Base-by-base conservation (phyloP, 2,329 filamentous ascomycete species). In the Ploettnerulaceae sp. region DNA sequence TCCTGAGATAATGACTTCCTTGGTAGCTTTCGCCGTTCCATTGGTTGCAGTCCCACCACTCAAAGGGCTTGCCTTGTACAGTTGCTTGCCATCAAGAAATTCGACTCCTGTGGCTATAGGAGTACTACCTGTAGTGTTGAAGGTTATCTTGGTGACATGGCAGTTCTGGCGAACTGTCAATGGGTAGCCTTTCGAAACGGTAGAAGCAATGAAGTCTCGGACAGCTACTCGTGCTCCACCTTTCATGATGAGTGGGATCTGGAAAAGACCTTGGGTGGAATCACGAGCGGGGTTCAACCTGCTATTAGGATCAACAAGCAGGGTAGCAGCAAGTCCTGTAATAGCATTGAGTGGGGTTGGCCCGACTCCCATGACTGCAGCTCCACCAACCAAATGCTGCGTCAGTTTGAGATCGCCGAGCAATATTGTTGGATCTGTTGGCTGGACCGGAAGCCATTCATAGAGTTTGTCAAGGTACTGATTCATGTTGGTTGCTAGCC, bases 1-100 rank as follows among this genome's bases (percentile, higher is more conserved):
- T 12, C 65, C 72, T 2, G 71, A 63, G 17, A 76, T 48, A 49
- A 76, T 73, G 33, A 75, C 70, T 39, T 55, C 49, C 18, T 62
- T 61, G 0, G 60, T 61, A 15, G 68, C 71, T 18, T 57, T 51
- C 20, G 63, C 66, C 1, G 56, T 57, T 20, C 69, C 55, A 72
- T 1, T 72, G 9, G 43, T 48, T 7, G 32, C 36, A 3, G 45
- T 9, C 18, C 43, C 52, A 9, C 55, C 71, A 21, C 62, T 53
- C 46, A 48, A 26, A 0, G 47, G 47, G 41, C 41, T 67, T 0
- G 70, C 71, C 4, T 64, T 61, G 56, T 73, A 73, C 0, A 74
- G 39, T 15, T 63, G 64, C 45, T 68, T 60, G 0, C 69, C 70
- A 24, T 65, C 56, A 2, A 71, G 51, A 42, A 67, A 72, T 41